These are phyloP conservation scores for Nissolia schottii DNA, from an alignment of 306 rosid genomes.

Conservation along the genomic window DNA sequence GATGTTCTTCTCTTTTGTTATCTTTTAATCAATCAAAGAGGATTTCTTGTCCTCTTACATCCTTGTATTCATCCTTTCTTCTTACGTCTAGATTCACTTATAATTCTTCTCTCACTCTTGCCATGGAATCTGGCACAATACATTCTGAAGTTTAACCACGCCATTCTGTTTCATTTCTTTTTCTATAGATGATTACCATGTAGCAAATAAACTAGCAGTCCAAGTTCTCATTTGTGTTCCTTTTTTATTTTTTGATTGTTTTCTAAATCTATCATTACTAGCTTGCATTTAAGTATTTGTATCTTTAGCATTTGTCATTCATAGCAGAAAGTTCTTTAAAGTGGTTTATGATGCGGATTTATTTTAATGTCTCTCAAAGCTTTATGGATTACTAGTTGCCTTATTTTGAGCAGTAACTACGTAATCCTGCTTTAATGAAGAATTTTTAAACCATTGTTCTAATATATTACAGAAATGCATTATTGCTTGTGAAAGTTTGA, in stretches of 20 bases:
- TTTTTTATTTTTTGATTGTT: not conserved
- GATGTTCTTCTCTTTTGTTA: not conserved
- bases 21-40: not conserved
- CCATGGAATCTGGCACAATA: not conserved
- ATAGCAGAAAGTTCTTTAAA: not conserved
- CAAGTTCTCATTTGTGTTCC: not conserved
- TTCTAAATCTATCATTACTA: too few species aligned
- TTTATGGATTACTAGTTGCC: not conserved
- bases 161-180: not conserved
- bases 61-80: not conserved
- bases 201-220: not conserved
- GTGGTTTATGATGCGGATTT: conserved; percentile 8
- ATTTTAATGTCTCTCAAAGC: not conserved
- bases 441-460: not conserved
- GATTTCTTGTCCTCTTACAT: not conserved
- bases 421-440: not conserved
- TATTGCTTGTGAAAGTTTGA: not conserved
- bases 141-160: not conserved
- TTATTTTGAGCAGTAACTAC: conserved; percentile 5
- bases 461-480: not conserved
- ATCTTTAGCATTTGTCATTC: not conserved
- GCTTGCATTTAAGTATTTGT: not conserved
- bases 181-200: not conserved
- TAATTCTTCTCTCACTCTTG: not conserved
- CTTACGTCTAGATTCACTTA: too few species aligned